Conservation (phyloP, 805 yeast species). For the Kluyveromyces starmeri region DNA sequence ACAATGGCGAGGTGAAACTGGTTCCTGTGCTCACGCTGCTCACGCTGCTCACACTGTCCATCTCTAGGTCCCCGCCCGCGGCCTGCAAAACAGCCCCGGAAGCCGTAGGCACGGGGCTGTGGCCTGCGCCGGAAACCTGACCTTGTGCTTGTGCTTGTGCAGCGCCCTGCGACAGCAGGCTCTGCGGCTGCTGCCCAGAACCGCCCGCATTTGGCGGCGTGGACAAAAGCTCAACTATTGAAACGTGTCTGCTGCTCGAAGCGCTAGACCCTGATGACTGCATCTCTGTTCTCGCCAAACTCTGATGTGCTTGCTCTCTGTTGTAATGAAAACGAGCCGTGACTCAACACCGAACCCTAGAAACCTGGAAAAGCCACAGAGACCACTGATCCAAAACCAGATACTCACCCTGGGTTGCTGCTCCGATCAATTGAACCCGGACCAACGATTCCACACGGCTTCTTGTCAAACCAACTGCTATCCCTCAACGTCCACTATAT, state of each 20-base stretch:
- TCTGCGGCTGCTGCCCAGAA: neutral
- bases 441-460: too few species aligned
- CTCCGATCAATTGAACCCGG: too few species aligned
- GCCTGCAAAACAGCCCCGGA: neutral
- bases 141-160: neutral
- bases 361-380: too few species aligned
- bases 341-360: too few species aligned
- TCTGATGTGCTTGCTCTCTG: too few species aligned
- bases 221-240: conserved; percentile 65
- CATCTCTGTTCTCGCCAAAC: conserved; percentile 1
- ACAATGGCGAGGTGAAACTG: neutral
- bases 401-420: too few species aligned
- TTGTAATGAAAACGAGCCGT: too few species aligned
- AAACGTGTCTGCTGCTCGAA: conserved; percentile 39
- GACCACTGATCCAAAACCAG: too few species aligned
- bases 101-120: neutral
- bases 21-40: conserved; percentile 22
- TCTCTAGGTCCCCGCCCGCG: neutral
- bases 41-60: conserved; percentile 54
- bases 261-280: conserved; percentile 5
- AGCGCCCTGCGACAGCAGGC: neutral
- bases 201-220: conserved; percentile 46
- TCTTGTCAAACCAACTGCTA: too few species aligned
- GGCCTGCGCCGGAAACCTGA: neutral
- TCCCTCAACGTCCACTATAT: too few species aligned